Evolutionary conservation across 2,329 filamentous ascomycete genomes (phyloP).

Genomic region (Fusarium sororula): DNA sequence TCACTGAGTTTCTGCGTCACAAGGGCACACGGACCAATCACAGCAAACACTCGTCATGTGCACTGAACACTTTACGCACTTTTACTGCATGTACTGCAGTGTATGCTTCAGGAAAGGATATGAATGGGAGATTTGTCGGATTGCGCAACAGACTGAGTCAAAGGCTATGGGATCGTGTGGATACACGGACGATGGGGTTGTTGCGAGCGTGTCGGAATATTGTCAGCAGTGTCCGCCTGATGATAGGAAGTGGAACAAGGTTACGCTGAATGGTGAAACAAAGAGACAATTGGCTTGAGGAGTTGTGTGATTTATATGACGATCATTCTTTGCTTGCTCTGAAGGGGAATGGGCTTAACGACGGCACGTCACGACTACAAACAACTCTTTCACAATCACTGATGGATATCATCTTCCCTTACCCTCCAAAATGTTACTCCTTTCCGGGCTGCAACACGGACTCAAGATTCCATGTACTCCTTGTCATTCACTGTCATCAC

Average conservation of each 20-base stretch:
- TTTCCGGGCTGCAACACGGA: rapidly evolving
- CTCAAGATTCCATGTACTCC: rapidly evolving
- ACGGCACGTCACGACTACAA: background rate
- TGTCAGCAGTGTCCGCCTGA: slow-evolving; percentile 13
- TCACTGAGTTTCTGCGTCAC: background rate
- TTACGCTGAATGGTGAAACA: background rate
- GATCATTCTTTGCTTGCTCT: background rate
- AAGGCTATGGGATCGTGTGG: slow-evolving; percentile 20
- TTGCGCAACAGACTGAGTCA: background rate
- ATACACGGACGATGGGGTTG: background rate
- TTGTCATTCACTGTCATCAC: background rate
- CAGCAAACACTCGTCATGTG: slow-evolving; percentile 1
- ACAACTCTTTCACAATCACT: background rate
- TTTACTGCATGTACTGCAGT: slow-evolving; percentile 11
- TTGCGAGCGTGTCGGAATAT: slow-evolving; percentile 5
- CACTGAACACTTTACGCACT: slow-evolving; percentile 10
- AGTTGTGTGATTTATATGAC: too few relatives aligned
- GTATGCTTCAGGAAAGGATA: slow-evolving; percentile 6
- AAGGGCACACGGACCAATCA: background rate
- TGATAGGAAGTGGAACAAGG: slow-evolving; percentile 17
- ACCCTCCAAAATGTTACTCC: background rate
- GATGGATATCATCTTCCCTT: too few relatives aligned
- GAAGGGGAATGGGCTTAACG: rapidly evolving
- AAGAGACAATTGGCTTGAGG: background rate
- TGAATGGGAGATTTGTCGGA: slow-evolving; percentile 1